These are phyloP conservation scores for Moringa oleifera DNA, from an alignment of 345 rosid genomes.

Conservation along the genomic window DNA sequence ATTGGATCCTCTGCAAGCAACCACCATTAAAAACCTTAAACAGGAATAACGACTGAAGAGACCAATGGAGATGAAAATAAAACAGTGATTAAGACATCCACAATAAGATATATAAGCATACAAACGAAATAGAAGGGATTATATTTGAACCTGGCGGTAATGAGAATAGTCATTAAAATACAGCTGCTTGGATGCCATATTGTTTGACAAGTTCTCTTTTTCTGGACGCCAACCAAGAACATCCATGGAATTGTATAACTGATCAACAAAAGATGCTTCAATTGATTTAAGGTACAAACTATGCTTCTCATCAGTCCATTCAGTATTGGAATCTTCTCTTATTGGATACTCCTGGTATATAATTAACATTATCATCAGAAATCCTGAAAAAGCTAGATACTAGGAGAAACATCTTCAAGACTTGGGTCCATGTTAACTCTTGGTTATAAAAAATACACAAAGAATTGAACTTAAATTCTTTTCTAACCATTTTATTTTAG, in stretches of 20 bases:
- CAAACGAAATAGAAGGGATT: too few species aligned
- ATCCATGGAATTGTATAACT: constrained; percentile 49
- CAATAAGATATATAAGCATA: too few species aligned
- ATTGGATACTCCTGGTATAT: constrained; percentile 31
- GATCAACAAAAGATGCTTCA: constrained; percentile 85
- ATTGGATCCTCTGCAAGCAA: constrained; percentile 54
- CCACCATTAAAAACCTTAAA: constrained; percentile 73
- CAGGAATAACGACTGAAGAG: constrained; percentile 25
- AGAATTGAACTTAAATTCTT: neutral
- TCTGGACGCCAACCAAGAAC: constrained; percentile 28
- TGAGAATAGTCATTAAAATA: constrained; percentile 14
- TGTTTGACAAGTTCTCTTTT: constrained; percentile 24
- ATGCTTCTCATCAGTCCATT: constrained; percentile 96
- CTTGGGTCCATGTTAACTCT: neutral
- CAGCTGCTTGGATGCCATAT: constrained; percentile 23
- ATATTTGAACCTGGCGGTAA: constrained; percentile 54
- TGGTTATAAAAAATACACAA: neutral
- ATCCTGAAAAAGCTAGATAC: neutral
- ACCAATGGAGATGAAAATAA: too few species aligned
- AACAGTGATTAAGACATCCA: neutral
- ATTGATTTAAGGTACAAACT: constrained; percentile 78
- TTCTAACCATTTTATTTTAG: too few species aligned
- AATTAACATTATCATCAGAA: too few species aligned
- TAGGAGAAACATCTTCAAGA: constrained; percentile 10
- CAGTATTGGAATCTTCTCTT: constrained; percentile 31